Evolutionary conservation across 352 stramenopile species (phyloP).

Genomic region (Phytopythium aichiense): DNA sequence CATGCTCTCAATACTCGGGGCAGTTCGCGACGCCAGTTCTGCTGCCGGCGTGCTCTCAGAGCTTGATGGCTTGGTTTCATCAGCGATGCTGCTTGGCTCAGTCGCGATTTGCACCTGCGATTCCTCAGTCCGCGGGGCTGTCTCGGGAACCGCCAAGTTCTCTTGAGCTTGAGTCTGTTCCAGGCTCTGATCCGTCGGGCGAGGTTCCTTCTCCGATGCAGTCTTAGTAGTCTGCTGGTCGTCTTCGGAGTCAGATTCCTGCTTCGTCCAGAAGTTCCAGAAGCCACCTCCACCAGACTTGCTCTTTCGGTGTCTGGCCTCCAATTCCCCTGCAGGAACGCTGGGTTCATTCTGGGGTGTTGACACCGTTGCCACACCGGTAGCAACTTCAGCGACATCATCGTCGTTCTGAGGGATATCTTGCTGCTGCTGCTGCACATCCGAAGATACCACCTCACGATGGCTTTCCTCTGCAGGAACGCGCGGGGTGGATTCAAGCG

Average conservation of each 20-base stretch:
- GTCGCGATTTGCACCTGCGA: not conserved
- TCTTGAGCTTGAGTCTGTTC: not conserved
- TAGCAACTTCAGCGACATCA: not conserved
- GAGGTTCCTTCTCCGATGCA: not conserved
- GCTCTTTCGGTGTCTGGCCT: not conserved
- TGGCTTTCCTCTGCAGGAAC: too few relatives aligned
- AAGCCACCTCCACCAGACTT: slow-evolving; percentile 6
- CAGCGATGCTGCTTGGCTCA: not conserved
- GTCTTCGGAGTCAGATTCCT: slow-evolving; percentile 3
- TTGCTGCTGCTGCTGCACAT: too few relatives aligned
- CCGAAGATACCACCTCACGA: too few relatives aligned
- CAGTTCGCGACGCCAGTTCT: not conserved
- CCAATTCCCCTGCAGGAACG: not conserved
- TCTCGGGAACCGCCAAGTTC: not conserved
- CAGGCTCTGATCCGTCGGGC: not conserved
- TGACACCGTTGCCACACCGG: not conserved
- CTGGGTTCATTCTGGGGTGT: not conserved
- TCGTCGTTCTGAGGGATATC: too few relatives aligned
- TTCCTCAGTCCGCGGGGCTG: not conserved
- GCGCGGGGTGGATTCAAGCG: too few relatives aligned
- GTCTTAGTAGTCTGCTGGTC: not conserved
- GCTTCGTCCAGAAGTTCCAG: slow-evolving; percentile 6
- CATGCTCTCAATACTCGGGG: not conserved
- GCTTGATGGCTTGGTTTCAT: not conserved
- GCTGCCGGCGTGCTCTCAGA: too few relatives aligned